These are phyloP conservation scores for Phyllosticta paracitricarpa DNA, from an alignment of 2,329 filamentous ascomycete genomes.

Conservation along the genomic window DNA sequence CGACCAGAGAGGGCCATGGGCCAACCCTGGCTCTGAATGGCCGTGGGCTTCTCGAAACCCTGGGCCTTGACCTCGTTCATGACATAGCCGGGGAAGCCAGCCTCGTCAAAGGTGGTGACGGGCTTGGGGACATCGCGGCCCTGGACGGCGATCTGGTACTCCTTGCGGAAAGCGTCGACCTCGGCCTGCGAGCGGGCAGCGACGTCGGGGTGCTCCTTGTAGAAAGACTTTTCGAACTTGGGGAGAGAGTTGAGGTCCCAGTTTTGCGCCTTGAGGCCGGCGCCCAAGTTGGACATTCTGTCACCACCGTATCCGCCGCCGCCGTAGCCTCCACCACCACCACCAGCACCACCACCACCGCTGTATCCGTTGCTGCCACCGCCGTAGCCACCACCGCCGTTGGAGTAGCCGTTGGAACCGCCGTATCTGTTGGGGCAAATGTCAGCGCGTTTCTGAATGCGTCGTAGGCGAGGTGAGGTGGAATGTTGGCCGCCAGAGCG, in stretches of 20 bases:
- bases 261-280: slow-evolving; percentile 74
- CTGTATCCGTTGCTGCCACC: slow-evolving; percentile 20
- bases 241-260: slow-evolving; percentile 76
- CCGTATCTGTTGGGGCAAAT: slow-evolving; percentile 14
- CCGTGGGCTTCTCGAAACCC: slow-evolving; percentile 85
- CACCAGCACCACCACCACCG: slow-evolving; percentile 19
- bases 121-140: slow-evolving; percentile 80
- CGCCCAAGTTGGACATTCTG: slow-evolving; percentile 85
- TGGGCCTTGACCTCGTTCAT: slow-evolving; percentile 98
- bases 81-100: slow-evolving; percentile 91
- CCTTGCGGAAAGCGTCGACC: slow-evolving; percentile 77
- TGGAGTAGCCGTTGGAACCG: slow-evolving; percentile 19
- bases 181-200: slow-evolving; percentile 63
- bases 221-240: slow-evolving; percentile 99
- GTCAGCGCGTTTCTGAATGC: slow-evolving; percentile 1
- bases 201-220: slow-evolving; percentile 87
- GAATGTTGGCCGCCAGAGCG: slow-evolving; percentile 1
- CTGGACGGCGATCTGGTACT: slow-evolving; percentile 73
- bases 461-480: neutral
- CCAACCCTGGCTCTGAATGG: slow-evolving; percentile 98
- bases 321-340: slow-evolving; percentile 26
- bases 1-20: slow-evolving; percentile 97
- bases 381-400: slow-evolving; percentile 12
- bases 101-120: slow-evolving; percentile 95
- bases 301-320: slow-evolving; percentile 60